Base-by-base conservation (phyloP, 495 filamentous ascomycete species). In the Tuber calosporum region DNA sequence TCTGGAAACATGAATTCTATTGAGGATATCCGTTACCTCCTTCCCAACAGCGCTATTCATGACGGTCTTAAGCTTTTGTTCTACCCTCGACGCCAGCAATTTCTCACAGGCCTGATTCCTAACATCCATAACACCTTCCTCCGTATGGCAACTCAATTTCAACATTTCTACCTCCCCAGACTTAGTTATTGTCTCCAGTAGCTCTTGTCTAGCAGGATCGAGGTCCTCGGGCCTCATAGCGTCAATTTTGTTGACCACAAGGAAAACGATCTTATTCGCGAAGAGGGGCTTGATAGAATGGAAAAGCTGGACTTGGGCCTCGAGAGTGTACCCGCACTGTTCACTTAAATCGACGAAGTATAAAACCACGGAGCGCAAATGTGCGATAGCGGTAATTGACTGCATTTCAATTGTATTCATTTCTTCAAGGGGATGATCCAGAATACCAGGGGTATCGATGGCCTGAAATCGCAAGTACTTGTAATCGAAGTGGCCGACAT, bases 391-490 rank as follows among this genome's bases (percentile, higher is more conserved):
- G 19, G 94, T 97, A 75, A 99, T 97, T 22, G 90, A 93, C 83
- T 93, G 95, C 94, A 98, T 97, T 83, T 99, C 96, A 82, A 99
- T 99, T 15, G 95, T 97, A 84, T 98, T 99, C 95, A 99, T 99
- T 85, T 99, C 95, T 84, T 98, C 96, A 15, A 99, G 87, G 20
- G 95, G 96, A 82, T 99, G 96, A 81, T 99, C 95, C 72, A 98
- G 86, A 82, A 99, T 97, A 83, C 95, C 95, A 19, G 94, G 94
- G 77, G 87, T 97, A 87, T 88, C 92, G 83, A 92, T 95, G 78
- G 89, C 91, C 83, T 95, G 92, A 85, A 96, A 97, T 68, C 93
- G 90, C 67, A 97, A 87, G 84, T 97, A 98, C 83, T 96, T 97
- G 87, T 97, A 99, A 85, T 99, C 95, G 80, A 98, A 97, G 82